Conservation (phyloP, 1,284 basidiomycete species). For the Trichosporon inkin region DNA sequence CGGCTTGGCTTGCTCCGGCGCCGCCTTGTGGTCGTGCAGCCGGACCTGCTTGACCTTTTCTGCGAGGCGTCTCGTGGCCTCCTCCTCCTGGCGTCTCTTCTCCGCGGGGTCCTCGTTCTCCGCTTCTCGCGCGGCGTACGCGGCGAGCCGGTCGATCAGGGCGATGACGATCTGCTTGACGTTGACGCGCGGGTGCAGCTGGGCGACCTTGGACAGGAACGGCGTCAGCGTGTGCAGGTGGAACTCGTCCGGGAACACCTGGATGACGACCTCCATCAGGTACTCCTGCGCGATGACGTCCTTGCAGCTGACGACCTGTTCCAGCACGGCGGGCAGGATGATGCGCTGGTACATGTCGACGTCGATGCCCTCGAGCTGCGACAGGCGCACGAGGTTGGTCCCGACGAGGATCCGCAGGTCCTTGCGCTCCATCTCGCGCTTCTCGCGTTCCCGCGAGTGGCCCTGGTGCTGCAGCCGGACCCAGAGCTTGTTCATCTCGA, state of each 20-base stretch:
- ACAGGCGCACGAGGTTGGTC: slow-evolving; percentile 87
- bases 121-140: slow-evolving; percentile 87
- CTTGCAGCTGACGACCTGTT: slow-evolving; percentile 94
- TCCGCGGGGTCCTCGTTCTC: slow-evolving; percentile 91
- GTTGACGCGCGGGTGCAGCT: slow-evolving; percentile 90
- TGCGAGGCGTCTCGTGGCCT: slow-evolving; percentile 74
- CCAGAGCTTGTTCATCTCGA: slow-evolving; percentile 99
- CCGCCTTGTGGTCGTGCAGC: slow-evolving; percentile 31
- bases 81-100: slow-evolving; percentile 82
- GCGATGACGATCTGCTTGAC: slow-evolving; percentile 96
- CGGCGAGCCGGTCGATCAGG: slow-evolving; percentile 87
- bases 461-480: slow-evolving; percentile 93
- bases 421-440: slow-evolving; percentile 86
- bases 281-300: slow-evolving; percentile 97
- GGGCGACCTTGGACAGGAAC: slow-evolving; percentile 88
- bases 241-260: slow-evolving; percentile 96
- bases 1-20: slow-evolving; percentile 30
- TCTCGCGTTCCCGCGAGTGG: slow-evolving; percentile 88
- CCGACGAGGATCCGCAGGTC: slow-evolving; percentile 91
- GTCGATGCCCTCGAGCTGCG: slow-evolving; percentile 89
- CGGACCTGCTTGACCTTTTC: slow-evolving; percentile 66
- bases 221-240: slow-evolving; percentile 86
- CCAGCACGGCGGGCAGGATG: slow-evolving; percentile 83
- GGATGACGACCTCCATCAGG: slow-evolving; percentile 96
- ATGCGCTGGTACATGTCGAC: slow-evolving; percentile 76